These are phyloP conservation scores for Suillus plorans DNA, from an alignment of 768 basidiomycete species.

Conservation along the genomic window DNA sequence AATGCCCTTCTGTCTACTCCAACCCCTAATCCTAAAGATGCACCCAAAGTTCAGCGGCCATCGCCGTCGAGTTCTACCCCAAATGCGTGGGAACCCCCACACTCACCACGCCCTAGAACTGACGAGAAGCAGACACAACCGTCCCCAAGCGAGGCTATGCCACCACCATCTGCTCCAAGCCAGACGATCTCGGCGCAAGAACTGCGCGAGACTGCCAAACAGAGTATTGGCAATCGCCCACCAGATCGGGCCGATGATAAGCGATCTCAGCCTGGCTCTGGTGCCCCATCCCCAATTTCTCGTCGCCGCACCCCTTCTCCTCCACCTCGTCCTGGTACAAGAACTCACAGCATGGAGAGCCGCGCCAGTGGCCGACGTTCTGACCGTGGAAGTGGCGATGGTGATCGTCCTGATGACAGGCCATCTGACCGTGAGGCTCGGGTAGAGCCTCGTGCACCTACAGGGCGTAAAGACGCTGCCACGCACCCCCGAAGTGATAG, in stretches of 20 bases:
- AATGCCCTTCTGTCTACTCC: slow-evolving; percentile 14
- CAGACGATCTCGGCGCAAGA: slow-evolving; percentile 79
- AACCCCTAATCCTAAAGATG: slow-evolving; percentile 17
- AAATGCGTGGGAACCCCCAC: slow-evolving; percentile 33
- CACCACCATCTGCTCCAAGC: slow-evolving; percentile 75
- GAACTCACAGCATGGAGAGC: slow-evolving; percentile 71
- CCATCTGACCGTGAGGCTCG: slow-evolving; percentile 50
- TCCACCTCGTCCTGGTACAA: slow-evolving; percentile 60
- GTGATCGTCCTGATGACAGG: slow-evolving; percentile 49
- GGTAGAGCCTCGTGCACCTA: slow-evolving; percentile 43
- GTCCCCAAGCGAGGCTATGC: slow-evolving; percentile 50
- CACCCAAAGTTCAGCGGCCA: slow-evolving; percentile 19
- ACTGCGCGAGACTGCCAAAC: slow-evolving; percentile 76
- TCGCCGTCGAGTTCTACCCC: slow-evolving; percentile 13
- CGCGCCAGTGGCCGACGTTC: slow-evolving; percentile 66
- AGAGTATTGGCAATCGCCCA: slow-evolving; percentile 46
- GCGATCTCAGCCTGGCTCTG: slow-evolving; percentile 51
- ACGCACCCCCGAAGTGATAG: slow-evolving; percentile 54
- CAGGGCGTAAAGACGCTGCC: slow-evolving; percentile 48
- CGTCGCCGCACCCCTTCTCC: slow-evolving; percentile 68
- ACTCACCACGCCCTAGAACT: slow-evolving; percentile 39
- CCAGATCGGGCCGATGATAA: slow-evolving; percentile 43
- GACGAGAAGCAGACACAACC: slow-evolving; percentile 41
- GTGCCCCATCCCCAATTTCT: slow-evolving; percentile 51
- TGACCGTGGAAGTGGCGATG: slow-evolving; percentile 48